phyloP scores from a whole-genome alignment of 2,329 filamentous ascomycete genomes.

The Pseudogymnoascus pannorum region DNA sequence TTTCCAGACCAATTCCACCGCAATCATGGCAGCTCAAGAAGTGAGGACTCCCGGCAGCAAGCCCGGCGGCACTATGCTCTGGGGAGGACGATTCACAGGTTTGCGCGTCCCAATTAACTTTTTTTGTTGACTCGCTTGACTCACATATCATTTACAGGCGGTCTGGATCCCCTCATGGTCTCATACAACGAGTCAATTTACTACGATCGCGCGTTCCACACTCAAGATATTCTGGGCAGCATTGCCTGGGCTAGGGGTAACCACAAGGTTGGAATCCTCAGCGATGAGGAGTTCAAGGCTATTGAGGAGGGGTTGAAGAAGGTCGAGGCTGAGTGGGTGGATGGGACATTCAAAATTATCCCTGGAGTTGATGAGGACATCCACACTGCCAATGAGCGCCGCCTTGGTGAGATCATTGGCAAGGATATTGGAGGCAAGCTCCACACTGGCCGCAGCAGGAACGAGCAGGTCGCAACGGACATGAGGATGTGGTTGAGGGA shows the following conservation, averaged over 20 bases:
- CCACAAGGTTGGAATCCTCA: constrained; percentile 65
- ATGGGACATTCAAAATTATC: constrained; percentile 43
- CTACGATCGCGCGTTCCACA: constrained; percentile 71
- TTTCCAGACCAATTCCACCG: constrained; percentile 11
- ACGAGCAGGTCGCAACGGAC: constrained; percentile 84
- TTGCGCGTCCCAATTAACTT: constrained; percentile 14
- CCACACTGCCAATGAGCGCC: constrained; percentile 64
- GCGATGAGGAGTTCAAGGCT: constrained; percentile 60
- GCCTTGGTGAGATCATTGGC: constrained; percentile 76
- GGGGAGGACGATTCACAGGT: constrained; percentile 57
- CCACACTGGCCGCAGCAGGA: constrained; percentile 79
- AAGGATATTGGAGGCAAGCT: constrained; percentile 81
- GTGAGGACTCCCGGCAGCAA: constrained; percentile 23
- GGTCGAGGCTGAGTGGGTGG: constrained; percentile 48
- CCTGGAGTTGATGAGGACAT: constrained; percentile 53
- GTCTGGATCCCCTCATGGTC: constrained; percentile 77
- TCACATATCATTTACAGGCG: constrained; percentile 44
- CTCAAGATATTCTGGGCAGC: constrained; percentile 71
- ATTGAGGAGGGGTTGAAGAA: constrained; percentile 64
- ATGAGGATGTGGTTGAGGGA: constrained; percentile 86
- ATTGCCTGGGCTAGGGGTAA: constrained; percentile 81
- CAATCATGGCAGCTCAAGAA: constrained; percentile 23
- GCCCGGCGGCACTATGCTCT: constrained; percentile 41
- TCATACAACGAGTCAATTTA: constrained; percentile 76
- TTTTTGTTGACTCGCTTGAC: constrained; percentile 10